Percentiles rank a stretch among this genome's conserved stretches.
phyloP scores from a whole-genome alignment of 2,329 filamentous ascomycete species.

The Ophiostoma angusticollis region DNA sequence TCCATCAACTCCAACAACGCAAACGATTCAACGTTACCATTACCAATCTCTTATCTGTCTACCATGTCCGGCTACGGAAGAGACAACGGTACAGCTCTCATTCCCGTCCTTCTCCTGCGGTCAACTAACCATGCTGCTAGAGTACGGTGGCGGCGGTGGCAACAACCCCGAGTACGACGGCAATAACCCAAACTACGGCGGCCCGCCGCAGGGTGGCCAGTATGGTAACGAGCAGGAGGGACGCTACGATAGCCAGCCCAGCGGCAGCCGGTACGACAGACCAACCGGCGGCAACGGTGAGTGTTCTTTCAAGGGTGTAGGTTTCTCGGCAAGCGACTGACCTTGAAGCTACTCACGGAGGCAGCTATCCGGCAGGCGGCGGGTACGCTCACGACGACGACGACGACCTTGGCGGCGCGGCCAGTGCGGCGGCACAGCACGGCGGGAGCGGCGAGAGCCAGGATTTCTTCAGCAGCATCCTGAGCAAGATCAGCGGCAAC shows the following conservation, averaged over 20 bases:
- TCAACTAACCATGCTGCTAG: too few relatives aligned
- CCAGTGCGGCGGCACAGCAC: conserved; percentile 31
- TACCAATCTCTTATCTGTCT: too few relatives aligned
- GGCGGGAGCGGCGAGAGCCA: conserved; percentile 31
- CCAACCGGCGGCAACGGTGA: background rate
- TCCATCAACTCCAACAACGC: too few relatives aligned
- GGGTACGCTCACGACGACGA: conserved; percentile 28
- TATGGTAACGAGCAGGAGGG: conserved; percentile 10
- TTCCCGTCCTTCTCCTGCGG: too few relatives aligned
- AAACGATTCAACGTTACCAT: too few relatives aligned
- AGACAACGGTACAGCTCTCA: too few relatives aligned
- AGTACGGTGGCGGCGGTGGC: conserved; percentile 6
- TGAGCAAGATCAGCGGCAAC: conserved; percentile 35
- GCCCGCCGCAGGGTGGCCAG: background rate
- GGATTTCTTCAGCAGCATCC: conserved; percentile 36
- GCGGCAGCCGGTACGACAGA: background rate
- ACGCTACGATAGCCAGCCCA: conserved; percentile 7
- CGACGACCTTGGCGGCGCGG: conserved; percentile 35
- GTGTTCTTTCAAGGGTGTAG: too few relatives aligned
- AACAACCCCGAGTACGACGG: background rate
- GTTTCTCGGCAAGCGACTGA: too few relatives aligned
- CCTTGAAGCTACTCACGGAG: too few relatives aligned
- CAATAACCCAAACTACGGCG: background rate
- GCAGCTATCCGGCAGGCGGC: conserved; percentile 15
- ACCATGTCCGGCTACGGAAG: too few relatives aligned